Evolutionary conservation across 257 asterid species (phyloP).

Genomic region (Solanum tacnaense): DNA sequence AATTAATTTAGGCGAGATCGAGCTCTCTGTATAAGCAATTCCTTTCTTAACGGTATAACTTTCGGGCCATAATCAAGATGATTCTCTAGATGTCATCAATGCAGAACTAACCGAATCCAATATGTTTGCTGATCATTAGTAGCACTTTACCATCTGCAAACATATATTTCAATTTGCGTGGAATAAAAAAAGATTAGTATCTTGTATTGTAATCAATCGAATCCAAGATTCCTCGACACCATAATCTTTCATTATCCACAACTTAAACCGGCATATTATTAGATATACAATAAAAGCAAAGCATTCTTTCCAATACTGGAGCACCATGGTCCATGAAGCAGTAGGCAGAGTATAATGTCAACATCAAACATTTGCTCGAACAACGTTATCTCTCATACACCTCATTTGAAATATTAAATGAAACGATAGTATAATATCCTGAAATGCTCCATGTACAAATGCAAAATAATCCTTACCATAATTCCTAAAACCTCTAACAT

Average conservation of each 20-base stretch:
- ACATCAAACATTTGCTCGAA: background rate
- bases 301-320: background rate
- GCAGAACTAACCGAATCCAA: no score
- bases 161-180: no score
- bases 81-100: no score
- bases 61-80: no score
- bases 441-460: background rate
- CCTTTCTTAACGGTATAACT: no score
- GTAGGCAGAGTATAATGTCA: background rate
- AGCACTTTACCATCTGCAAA: no score
- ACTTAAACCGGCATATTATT: background rate
- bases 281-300: background rate
- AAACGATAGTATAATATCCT: background rate
- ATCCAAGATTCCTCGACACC: background rate
- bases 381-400: background rate
- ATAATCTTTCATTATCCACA: slow-evolving; percentile 1
- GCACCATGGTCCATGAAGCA: background rate
- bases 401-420: background rate
- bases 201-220: background rate
- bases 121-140: no score
- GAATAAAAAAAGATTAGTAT: background rate
- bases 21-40: no score
- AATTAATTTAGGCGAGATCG: no score
- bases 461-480: background rate
- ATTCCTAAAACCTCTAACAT: no score